Evolutionary conservation across 192 early-diverging fungal species (phyloP).

Genomic region (Coemansia javaensis): DNA sequence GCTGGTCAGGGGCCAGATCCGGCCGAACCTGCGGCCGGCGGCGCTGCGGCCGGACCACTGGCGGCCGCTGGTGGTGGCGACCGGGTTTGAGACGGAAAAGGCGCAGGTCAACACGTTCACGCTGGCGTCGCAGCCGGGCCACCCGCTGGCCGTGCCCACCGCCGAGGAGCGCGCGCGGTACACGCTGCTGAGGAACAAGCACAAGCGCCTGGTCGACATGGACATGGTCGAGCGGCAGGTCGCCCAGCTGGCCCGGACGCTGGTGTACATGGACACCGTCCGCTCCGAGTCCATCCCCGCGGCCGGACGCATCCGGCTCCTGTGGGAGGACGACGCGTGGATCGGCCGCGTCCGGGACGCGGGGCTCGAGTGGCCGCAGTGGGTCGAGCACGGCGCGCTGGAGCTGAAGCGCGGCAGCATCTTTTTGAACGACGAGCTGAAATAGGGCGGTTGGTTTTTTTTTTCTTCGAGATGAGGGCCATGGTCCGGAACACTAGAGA

Average conservation of each 20-base stretch:
- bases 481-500: neutral
- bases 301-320: slow-evolving; percentile 5
- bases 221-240: slow-evolving; percentile 41
- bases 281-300: slow-evolving; percentile 5
- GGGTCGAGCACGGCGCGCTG: slow-evolving; percentile 34
- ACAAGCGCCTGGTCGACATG: slow-evolving; percentile 27
- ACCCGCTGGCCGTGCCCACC: slow-evolving; percentile 19
- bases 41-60: slow-evolving; percentile 46
- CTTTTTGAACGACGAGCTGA: slow-evolving; percentile 30
- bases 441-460: neutral
- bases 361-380: slow-evolving; percentile 32
- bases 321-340: slow-evolving; percentile 36
- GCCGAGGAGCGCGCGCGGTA: slow-evolving; percentile 7
- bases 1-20: slow-evolving; percentile 28
- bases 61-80: slow-evolving; percentile 42
- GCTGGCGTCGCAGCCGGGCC: slow-evolving; percentile 25
- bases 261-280: slow-evolving; percentile 32
- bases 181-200: slow-evolving; percentile 9
- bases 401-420: slow-evolving; percentile 43
- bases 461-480: neutral
- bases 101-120: slow-evolving; percentile 17
- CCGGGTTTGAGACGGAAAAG: slow-evolving; percentile 22
- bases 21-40: slow-evolving; percentile 24
- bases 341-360: slow-evolving; percentile 17
- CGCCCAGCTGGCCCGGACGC: slow-evolving; percentile 36